Evolutionary conservation across 495 filamentous ascomycete genomes (phyloP), one percentile per base, ranked within the genome.

Genomic region (Penicillium salamii): DNA sequence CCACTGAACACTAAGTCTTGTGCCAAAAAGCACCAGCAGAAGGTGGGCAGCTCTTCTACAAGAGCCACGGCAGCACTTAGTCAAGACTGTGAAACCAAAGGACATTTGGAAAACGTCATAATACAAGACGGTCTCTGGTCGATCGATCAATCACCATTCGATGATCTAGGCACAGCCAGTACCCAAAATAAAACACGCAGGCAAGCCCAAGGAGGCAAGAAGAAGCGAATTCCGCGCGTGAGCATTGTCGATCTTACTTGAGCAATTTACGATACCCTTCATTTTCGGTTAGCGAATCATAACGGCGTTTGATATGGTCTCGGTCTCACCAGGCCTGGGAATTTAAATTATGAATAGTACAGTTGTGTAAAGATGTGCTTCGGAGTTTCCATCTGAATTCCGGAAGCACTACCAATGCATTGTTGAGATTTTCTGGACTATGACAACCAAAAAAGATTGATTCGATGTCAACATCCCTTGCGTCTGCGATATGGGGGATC

Each of bases 241-340:
- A 74, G 70, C 55, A 62, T 74, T 24, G 19, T 74, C 35, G 69
- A 72, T 44, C 51, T 74, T 44, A 61, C 46, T 49, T 70, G 42
- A 58, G 18, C 7, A 18, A 21, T 38, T 11, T 33, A 15, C 33
- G 4, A 46, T 59, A 47, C 40, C 38, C 44, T n/a, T 46, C 28
- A 0, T 13, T 24, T 15, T 52, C 14, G 11, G 44, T 49, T 53
- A 11, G 34, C 7, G 18, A 5, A 17, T 48, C 20, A 13, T 12
- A 33, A 15, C 20, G 28, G 24, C 35, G 46, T 33, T 40, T 24
- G n/a, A 20, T 17, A 18, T 32, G 3, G 11, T 21, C n/a, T 32
- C 13, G 12, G n/a, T 29, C 38, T 37, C 19, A 14, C 32, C 14
- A 1, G 14, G 43, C 29, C 5, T 37, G 20, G 43, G 23, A 26